Base-by-base conservation (phyloP, 495 filamentous ascomycete genomes). In the Aspergillus saccharolyticus region DNA sequence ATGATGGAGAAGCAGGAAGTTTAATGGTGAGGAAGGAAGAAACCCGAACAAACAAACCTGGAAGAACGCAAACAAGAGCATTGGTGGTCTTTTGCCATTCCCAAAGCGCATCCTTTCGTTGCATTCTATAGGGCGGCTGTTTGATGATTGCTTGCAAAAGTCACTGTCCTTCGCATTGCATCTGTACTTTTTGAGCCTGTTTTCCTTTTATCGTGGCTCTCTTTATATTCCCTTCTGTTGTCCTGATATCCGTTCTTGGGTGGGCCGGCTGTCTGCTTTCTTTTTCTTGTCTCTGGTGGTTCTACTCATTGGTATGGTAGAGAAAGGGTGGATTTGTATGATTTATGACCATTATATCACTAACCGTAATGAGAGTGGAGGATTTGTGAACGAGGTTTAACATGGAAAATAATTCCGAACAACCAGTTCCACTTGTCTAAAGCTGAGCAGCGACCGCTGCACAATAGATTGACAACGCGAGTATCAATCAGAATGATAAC, bases 71-170 rank as follows among this genome's bases (percentile, higher is more conserved):
- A n/a, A n/a, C n/a, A 52, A 54, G 30, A 63, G 57, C 17, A n/a
- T 58, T 45, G 61, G 64, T 39, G 63, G 46, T 62, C 58, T 64
- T 60, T 25, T 63, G 63, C 66, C 64, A 58, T 58, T 58, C 60
- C 28, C 56, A 51, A 42, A 64, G 58, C 61, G 53, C 44, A 47
- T 61, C 14, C 18, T 46, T 30, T 48, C 54, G 46, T 63, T 54
- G 44, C 33, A 43, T 53, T 52, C 44, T 65, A 67, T 59, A 64
- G 58, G 68, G 66, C 57, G 71, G 71, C 60, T 70, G 51, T 76
- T 63, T 76, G 65, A 62, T 70, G 57, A 39, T 39, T 39, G 10
- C 33, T 39, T 39, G 33, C 55, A 45, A 60, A 64, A 68, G 57
- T 33, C 48, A 14, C 47, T 52, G 44, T 22, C 17, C 50, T 43